phyloP scores from a whole-genome alignment of 2,329 filamentous ascomycete genomes.

The Penicillium polonicum region DNA sequence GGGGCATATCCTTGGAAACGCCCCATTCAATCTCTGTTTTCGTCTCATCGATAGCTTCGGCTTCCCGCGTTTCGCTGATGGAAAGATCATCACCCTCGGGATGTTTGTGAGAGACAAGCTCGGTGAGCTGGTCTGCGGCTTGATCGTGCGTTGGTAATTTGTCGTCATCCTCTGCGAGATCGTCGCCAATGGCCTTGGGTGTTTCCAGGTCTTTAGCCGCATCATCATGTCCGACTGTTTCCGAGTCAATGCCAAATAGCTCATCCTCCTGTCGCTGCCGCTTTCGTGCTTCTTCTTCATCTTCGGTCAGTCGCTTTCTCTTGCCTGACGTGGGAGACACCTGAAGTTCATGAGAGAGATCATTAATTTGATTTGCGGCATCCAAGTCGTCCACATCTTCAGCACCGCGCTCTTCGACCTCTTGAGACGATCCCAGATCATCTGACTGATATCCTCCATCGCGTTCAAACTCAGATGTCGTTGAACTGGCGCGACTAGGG shows the following conservation, averaged over 20 bases:
- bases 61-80: constrained; percentile 30
- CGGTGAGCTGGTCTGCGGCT: neutral
- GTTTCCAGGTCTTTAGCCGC: constrained; percentile 40
- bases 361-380: neutral
- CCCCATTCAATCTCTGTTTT: constrained; percentile 58
- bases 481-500: constrained; percentile 66
- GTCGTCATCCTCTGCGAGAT: constrained; percentile 1
- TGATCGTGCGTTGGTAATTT: constrained; percentile 8
- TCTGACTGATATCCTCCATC: constrained; percentile 41
- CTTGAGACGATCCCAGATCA: constrained; percentile 20
- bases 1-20: constrained; percentile 59
- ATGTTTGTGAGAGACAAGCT: constrained; percentile 3
- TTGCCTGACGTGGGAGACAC: constrained; percentile 61
- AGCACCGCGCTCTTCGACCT: constrained; percentile 3
- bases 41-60: constrained; percentile 32
- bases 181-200: neutral
- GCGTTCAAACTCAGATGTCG: constrained; percentile 52
- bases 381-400: constrained; percentile 16
- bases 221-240: constrained; percentile 53
- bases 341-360: constrained; percentile 42
- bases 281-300: constrained; percentile 69
- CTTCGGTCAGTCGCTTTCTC: constrained; percentile 69
- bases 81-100: constrained; percentile 8
- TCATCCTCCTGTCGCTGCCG: constrained; percentile 82
- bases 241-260: constrained; percentile 64